phyloP scores from a whole-genome alignment of 805 yeast genomes.

The Candida sanyiensis region DNA sequence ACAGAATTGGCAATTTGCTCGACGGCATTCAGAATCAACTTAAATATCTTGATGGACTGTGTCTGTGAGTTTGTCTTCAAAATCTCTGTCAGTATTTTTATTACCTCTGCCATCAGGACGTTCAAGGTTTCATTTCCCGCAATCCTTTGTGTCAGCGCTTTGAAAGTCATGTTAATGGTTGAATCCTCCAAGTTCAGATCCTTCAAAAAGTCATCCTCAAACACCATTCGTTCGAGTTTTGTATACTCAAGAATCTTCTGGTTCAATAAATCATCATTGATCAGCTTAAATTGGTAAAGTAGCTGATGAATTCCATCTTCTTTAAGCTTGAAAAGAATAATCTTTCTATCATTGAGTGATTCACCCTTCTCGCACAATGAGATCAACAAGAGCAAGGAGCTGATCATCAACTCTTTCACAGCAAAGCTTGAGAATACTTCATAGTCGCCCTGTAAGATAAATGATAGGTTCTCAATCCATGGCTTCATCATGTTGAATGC shows the following conservation, averaged over 20 bases:
- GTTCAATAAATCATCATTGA: slow-evolving; percentile 34
- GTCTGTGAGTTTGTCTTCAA: slow-evolving; percentile 39
- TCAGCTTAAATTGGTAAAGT: slow-evolving; percentile 31
- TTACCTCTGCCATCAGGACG: slow-evolving; percentile 54
- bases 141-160: slow-evolving; percentile 24
- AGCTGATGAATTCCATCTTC: slow-evolving; percentile 34
- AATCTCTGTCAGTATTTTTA: slow-evolving; percentile 49
- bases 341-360: slow-evolving; percentile 23
- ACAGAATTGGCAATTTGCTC: slow-evolving; percentile 35
- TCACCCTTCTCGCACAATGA: slow-evolving; percentile 23
- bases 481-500: slow-evolving; percentile 16
- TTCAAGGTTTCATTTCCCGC: slow-evolving; percentile 50
- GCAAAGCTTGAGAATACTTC: slow-evolving; percentile 16
- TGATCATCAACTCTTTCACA: slow-evolving; percentile 17
- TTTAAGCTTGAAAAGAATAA: slow-evolving; percentile 27
- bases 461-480: slow-evolving; percentile 17
- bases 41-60: slow-evolving; percentile 42
- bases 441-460: slow-evolving; percentile 15
- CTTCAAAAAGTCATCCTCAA: slow-evolving; percentile 14
- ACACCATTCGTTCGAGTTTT: slow-evolving; percentile 12
- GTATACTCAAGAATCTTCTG: slow-evolving; percentile 22
- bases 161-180: slow-evolving; percentile 11
- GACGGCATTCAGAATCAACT: slow-evolving; percentile 46
- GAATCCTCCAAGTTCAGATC: slow-evolving; percentile 26
- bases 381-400: slow-evolving; percentile 20